Evolutionary conservation across 2,329 filamentous ascomycete genomes (phyloP), one percentile per base, ranked within the genome.

Genomic region (Xylaria sp.): DNA sequence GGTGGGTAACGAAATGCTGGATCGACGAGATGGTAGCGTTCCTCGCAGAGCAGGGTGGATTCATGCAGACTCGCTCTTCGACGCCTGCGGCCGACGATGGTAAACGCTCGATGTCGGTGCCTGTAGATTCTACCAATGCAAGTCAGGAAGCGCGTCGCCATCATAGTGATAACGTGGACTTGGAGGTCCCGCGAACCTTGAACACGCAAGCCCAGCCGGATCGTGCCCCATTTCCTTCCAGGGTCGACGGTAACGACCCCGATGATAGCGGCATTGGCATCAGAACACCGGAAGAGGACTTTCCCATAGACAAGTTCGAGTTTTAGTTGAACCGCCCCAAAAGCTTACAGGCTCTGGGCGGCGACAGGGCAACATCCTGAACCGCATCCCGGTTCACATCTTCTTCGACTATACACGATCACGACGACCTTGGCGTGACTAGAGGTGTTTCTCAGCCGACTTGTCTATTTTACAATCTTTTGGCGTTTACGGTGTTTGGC

Each of bases 1-100:
- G 93, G 93, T 96, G 92, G 92, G 92, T 97, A 65, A 94, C 94
- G 3, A 97, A 97, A 78, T 94, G 95, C 65, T 98, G 95, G 85
- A 87, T 97, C 59, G 94, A 97, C 75, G 95, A 98, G 81, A 96
- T 97, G 92, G 89, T 94, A 56, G 86, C 91, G 64, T 97, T 96
- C 86, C 84, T 97, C 72, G 93, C 93, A 0, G 93, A 96, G 74
- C 90, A 94, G 73, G 95, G 94, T 57, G 95, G 95, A 0, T 97
- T 97, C 76, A 89, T 97, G 82, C 84, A 85, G 71, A 85, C 85
- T 65, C 86, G 82, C 3, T 78, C 78, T 11, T 73, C 75, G 7
- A 69, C 74, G 13, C 44, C 38, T 29, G 20, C 50, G 7, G 73
- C 75, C 7, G 71, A 74, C 3, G 69, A 66, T 22, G 67, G 75